These are phyloP conservation scores for Ustilago esculenta DNA, from an alignment of 1,284 basidiomycete species.

Conservation along the genomic window DNA sequence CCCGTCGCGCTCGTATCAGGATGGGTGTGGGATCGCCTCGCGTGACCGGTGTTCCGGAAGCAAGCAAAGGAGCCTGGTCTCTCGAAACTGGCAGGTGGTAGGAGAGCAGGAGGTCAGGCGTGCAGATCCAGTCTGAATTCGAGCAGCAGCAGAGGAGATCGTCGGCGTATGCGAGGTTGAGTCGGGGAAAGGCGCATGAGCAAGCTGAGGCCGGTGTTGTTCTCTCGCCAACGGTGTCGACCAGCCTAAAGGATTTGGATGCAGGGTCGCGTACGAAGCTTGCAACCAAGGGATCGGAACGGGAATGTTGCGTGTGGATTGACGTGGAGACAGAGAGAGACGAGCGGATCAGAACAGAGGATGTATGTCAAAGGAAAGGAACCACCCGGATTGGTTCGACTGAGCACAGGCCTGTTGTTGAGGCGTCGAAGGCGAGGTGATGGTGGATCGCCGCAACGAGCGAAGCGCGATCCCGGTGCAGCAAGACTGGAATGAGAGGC, in stretches of 20 bases:
- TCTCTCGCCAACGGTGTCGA: slow-evolving; percentile 17
- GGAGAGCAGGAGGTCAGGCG: slow-evolving; percentile 6
- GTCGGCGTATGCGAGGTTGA: slow-evolving; percentile 1
- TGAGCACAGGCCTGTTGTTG: not conserved
- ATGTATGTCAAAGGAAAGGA: too few species aligned
- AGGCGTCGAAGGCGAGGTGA: not conserved
- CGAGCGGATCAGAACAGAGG: not conserved
- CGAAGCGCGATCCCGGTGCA: slow-evolving; percentile 13
- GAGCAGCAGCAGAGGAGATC: not conserved
- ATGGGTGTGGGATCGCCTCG: slow-evolving; percentile 1
- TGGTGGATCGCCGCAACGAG: not conserved
- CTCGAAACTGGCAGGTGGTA: too few species aligned
- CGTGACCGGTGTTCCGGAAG: not conserved
- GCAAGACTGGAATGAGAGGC: slow-evolving; percentile 31
- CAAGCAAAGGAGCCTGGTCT: not conserved
- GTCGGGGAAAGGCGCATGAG: too few species aligned
- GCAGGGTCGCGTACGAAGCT: slow-evolving; percentile 1
- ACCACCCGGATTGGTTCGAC: too few species aligned
- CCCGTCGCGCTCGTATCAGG: not conserved
- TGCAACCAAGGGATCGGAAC: slow-evolving; percentile 27
- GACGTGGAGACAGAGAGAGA: not conserved
- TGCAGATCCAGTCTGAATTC: not conserved
- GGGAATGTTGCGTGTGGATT: slow-evolving; percentile 18
- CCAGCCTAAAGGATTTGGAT: slow-evolving; percentile 1
- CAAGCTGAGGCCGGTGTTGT: not conserved